A percentile compares a stretch with the other conserved stretches of the same genome.
Evolutionary conservation across 495 filamentous ascomycete genomes (phyloP).

Genomic region (Podospora pseudoanserina): DNA sequence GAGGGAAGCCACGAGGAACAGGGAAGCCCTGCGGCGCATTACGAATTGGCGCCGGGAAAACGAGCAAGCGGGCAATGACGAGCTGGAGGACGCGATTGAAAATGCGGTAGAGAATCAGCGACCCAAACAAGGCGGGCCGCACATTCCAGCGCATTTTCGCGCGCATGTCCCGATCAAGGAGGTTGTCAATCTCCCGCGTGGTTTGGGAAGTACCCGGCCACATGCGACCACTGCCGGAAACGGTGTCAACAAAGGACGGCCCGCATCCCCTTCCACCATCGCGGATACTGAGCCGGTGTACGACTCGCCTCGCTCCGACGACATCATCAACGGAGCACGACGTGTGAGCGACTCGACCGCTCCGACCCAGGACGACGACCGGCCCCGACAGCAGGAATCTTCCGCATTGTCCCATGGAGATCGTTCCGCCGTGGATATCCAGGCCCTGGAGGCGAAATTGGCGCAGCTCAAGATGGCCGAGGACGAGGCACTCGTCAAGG

Average conservation of each 20-base stretch:
- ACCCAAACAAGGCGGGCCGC: background rate
- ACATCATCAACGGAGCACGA: slow-evolving; percentile 12
- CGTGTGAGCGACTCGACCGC: slow-evolving; percentile 21
- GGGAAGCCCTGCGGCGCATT: background rate
- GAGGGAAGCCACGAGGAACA: background rate
- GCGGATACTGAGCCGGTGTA: slow-evolving; percentile 20
- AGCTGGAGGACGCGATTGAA: background rate
- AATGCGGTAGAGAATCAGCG: background rate
- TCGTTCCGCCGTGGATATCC: slow-evolving; percentile 11
- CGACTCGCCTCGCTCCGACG: slow-evolving; percentile 15
- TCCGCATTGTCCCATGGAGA: slow-evolving; percentile 13
- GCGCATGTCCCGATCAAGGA: slow-evolving; percentile 15
- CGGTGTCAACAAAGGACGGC: slow-evolving; percentile 20
- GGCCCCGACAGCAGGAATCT: background rate
- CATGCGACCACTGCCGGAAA: slow-evolving; percentile 13
- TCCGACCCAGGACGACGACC: slow-evolving; percentile 18
- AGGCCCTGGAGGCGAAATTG: slow-evolving; percentile 21
- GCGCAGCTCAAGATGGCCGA: slow-evolving; percentile 19
- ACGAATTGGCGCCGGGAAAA: background rate
- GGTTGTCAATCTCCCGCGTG: background rate
- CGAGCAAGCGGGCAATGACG: background rate
- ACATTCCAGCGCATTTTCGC: slow-evolving; percentile 16
- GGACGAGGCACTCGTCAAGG: slow-evolving; percentile 10
- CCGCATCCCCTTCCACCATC: slow-evolving; percentile 20
- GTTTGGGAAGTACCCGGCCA: background rate